Base-by-base conservation (phyloP, 345 rosid species). In the Kernera saxatilis region DNA sequence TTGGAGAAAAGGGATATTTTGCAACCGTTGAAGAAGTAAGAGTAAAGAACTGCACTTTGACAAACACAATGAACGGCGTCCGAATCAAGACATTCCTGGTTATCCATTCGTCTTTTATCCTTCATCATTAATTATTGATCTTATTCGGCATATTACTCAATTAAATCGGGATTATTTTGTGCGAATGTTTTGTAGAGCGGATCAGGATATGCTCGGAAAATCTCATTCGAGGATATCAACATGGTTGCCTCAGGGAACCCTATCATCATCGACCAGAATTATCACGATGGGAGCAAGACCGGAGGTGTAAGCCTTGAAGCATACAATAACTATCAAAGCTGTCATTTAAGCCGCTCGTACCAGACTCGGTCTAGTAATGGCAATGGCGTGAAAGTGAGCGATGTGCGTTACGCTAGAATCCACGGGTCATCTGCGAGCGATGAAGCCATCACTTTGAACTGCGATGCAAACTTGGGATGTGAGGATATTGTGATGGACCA, bases 11-110 rank as follows among this genome's bases (percentile, higher is more conserved):
- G 3, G 75, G 81, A 66, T 30, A 19, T 8, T 60, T 54, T 48
- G 80, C 57, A 11, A 55, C 72, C 15, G 84, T 80, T 13, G 84
- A 80, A 54, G 77, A 69, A 23, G 80, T 82, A 5, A 55, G 23
- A 5, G 82, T 80, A 14, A 50, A 18, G 64, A 76, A 80, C 35
- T 72, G 82, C 33, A 73, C 49, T 26, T 36, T 80, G 27, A 55
- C 21, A 2, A 57, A 69, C 35, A 75, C 84, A 4, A 30, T 14
- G 18, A 80, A 78, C 33, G 86, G 82, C 39, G 84, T 59, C 23
- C 64, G 82, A 17, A 80, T 83, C 64, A 78, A 80, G 75, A 78
- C 84, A 55, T 81, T 52, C 26, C 49, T 59, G 79, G 87, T 81
- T 52, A 26, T 15, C 50, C 19, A 33, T 43, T 56, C 33, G n/a